Conservation (phyloP, 441 rosid species). For the Bocquillonia castaneifolia region DNA sequence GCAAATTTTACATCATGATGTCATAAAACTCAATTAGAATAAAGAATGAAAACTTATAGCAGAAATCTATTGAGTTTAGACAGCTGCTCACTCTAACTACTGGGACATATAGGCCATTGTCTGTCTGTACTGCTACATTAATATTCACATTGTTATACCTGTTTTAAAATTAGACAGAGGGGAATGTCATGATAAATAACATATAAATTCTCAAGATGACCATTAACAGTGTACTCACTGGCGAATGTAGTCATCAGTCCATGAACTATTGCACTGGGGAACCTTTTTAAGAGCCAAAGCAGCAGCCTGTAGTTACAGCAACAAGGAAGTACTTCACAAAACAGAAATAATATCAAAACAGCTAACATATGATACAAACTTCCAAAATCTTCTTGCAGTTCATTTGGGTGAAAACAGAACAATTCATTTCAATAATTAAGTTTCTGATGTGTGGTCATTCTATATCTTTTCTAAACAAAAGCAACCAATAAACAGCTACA, state of each 20-base stretch:
- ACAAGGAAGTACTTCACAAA: slow-evolving; percentile 14
- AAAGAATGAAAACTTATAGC: not conserved
- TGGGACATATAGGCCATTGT: slow-evolving; percentile 81
- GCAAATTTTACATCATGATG: slow-evolving; percentile 22
- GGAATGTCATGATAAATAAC: slow-evolving; percentile 2
- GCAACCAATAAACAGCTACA: not conserved
- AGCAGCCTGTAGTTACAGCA: slow-evolving; percentile 60
- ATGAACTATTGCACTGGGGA: slow-evolving; percentile 97
- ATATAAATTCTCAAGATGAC: not conserved
- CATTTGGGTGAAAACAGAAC: not conserved
- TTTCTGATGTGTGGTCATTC: not conserved
- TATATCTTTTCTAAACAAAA: not conserved
- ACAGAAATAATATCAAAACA: not conserved
- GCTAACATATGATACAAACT: not conserved
- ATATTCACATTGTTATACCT: slow-evolving; percentile 77
- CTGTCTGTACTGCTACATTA: slow-evolving; percentile 88
- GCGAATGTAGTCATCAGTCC: slow-evolving; percentile 87
- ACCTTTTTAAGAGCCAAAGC: slow-evolving; percentile 86
- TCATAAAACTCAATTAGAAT: slow-evolving; percentile 5
- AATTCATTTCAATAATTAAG: not conserved
- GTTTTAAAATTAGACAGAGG: slow-evolving; percentile 20
- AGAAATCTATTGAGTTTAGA: slow-evolving; percentile 7
- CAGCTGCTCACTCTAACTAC: slow-evolving; percentile 58
- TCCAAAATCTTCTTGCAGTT: not conserved
- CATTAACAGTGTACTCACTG: slow-evolving; percentile 50